Base-by-base conservation (phyloP, 2,329 filamentous ascomycete genomes). In the Hymenoscyphus linearis region DNA sequence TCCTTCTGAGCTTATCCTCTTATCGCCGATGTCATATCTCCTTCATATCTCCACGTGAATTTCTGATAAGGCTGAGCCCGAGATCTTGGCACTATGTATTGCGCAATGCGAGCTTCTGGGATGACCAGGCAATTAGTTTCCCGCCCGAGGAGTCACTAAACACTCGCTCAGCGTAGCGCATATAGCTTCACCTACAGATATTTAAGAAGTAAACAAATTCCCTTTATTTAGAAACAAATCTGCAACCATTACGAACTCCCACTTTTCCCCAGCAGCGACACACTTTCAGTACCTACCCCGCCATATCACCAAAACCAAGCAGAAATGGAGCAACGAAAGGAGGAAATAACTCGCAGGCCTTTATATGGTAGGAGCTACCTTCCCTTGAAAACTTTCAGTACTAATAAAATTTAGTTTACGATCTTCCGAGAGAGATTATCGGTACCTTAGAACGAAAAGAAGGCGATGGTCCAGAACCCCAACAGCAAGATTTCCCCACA, bases 261-360 rank as follows among this genome's bases (percentile, higher is more conserved):
- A 34, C 12, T n/a, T 40, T 56, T 6, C 35, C 34, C 13, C 26
- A 3, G 14, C 52, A 14, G 27, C 52, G 25, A 27, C 25, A 18
- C 10, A 10, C 52, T 53, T 25, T 53, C 52, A n/a, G 13, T 34
- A 53, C n/a, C 25, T 34, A 53, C n/a, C 25, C 27, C 52, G n/a
- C 52, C 6, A 53, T 31, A 34, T 14, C 14, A 10, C n/a, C 22
- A 31, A 31, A 31, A 22, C 5, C 16, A n/a, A 44, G 40, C 40
- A 56, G 52, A 50, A 59, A 73, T 72, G 70, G 71, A 73, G 26
- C 66, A 71, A 61, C 65, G 71, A 65, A 72, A 73, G 61, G 74
- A 76, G 58, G 74, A 76, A 53, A 52, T 76, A 27, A 70, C 74
- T 34, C 70, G 74, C 59, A 68, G 75, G 22, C 74, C 76, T 2